Conservation (phyloP, 768 basidiomycete species). For the Lactifluus subvellereus region DNA sequence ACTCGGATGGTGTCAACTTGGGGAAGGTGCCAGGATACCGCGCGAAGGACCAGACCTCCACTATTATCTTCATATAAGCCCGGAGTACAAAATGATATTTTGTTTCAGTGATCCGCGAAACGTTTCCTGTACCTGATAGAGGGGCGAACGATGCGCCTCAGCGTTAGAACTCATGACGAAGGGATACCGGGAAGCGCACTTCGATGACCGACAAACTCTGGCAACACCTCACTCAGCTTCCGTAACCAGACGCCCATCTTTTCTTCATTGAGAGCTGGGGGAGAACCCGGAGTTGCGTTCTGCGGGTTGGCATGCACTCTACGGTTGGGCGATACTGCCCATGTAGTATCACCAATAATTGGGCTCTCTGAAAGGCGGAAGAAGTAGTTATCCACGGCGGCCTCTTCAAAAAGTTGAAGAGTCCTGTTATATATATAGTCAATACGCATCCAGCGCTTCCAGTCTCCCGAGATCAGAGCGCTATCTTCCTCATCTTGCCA, state of each 20-base stretch:
- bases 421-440: not conserved
- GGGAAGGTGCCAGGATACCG: not conserved
- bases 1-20: not conserved
- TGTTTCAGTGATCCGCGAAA: not conserved
- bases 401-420: not conserved
- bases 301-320: no score
- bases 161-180: not conserved
- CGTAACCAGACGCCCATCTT: not conserved
- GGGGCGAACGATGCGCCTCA: not conserved
- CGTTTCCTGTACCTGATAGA: not conserved
- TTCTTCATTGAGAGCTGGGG: not conserved
- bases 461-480: not conserved
- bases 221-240: slow-evolving; percentile 7
- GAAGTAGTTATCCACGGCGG: not conserved
- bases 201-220: slow-evolving; percentile 7
- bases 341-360: no score
- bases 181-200: not conserved
- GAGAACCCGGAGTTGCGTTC: not conserved
- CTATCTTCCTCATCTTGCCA: not conserved
- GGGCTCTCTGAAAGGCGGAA: not conserved
- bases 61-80: not conserved
- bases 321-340: not conserved
- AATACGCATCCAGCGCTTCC: not conserved
- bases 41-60: not conserved
- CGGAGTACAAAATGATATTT: not conserved